Percentiles rank a stretch among this genome's conserved stretches.
Evolutionary conservation across 345 rosid species (phyloP).

Genomic region (Camelina laxa): DNA sequence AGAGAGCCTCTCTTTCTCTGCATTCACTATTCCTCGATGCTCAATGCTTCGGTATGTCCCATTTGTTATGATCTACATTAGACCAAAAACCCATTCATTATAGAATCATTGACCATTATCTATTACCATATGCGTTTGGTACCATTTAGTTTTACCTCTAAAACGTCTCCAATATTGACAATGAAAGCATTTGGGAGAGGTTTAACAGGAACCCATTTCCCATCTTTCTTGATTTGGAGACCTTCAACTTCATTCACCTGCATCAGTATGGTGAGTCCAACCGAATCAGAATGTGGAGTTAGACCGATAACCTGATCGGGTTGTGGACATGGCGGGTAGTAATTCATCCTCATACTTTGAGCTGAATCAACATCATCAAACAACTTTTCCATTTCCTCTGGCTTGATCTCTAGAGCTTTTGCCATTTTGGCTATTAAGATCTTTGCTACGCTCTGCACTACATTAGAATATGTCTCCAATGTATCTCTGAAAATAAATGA

Average conservation of each 20-base stretch:
- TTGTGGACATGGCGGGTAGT: conserved; percentile 69
- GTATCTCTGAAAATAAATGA: conserved; percentile 46
- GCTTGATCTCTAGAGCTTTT: conserved; percentile 55
- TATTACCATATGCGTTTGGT: neutral
- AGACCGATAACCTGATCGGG: conserved; percentile 57
- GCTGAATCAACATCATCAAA: conserved; percentile 37
- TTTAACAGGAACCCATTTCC: neutral
- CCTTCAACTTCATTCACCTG: conserved; percentile 56
- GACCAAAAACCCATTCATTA: neutral
- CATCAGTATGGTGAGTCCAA: conserved; percentile 57
- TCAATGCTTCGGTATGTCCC: conserved; percentile 49
- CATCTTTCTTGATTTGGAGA: conserved; percentile 45
- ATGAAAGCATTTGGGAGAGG: neutral
- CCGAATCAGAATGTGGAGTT: conserved; percentile 56
- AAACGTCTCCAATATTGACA: neutral
- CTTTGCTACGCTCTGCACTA: conserved; percentile 49
- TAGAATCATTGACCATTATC: neutral
- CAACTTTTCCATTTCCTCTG: conserved; percentile 48
- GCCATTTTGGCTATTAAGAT: conserved; percentile 49
- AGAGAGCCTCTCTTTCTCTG: conserved; percentile 46
- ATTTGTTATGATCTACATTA: conserved; percentile 46
- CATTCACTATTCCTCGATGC: conserved; percentile 50
- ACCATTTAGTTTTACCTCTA: neutral
- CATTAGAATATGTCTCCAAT: conserved; percentile 50
- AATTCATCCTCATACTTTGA: conserved; percentile 58